phyloP scores from a whole-genome alignment of 1,284 basidiomycete genomes.

The Leccinum variabile region DNA sequence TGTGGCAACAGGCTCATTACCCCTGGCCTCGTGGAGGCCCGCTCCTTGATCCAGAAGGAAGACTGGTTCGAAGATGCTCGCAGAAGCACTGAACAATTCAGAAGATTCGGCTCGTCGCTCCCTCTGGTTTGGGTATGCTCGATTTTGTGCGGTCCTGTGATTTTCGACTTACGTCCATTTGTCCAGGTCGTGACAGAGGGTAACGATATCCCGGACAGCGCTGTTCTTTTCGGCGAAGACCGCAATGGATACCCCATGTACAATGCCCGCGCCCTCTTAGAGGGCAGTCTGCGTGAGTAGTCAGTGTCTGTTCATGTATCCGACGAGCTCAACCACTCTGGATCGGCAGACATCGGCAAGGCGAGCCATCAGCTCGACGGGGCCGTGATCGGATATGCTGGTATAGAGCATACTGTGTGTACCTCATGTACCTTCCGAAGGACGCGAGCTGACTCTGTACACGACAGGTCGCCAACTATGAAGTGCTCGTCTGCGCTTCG shows the following conservation, averaged over 20 bases:
- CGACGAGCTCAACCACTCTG: background rate
- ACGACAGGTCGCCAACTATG: conserved; percentile 28
- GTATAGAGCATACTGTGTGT: conserved; percentile 30
- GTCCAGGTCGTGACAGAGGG: conserved; percentile 32
- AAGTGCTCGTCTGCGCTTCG: conserved; percentile 36
- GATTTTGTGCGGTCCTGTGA: background rate
- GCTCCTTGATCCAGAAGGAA: conserved; percentile 25
- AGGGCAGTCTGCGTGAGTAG: conserved; percentile 32
- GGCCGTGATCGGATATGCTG: conserved; percentile 33
- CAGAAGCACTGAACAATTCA: conserved; percentile 34
- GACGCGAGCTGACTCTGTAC: conserved; percentile 1
- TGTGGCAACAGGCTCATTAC: conserved; percentile 22
- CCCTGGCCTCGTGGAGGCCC: conserved; percentile 16
- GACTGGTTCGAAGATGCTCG: conserved; percentile 33
- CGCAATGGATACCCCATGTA: conserved; percentile 31
- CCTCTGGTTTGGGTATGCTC: conserved; percentile 34
- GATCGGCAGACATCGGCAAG: conserved; percentile 30
- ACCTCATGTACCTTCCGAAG: background rate
- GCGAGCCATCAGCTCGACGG: conserved; percentile 29
- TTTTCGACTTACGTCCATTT: background rate
- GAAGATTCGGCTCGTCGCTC: conserved; percentile 28
- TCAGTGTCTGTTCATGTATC: background rate
- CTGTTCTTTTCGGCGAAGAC: conserved; percentile 36
- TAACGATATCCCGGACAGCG: conserved; percentile 32
- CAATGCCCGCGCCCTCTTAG: conserved; percentile 36